phyloP scores from a whole-genome alignment of 768 basidiomycete genomes.

The Serendipita indica region DNA sequence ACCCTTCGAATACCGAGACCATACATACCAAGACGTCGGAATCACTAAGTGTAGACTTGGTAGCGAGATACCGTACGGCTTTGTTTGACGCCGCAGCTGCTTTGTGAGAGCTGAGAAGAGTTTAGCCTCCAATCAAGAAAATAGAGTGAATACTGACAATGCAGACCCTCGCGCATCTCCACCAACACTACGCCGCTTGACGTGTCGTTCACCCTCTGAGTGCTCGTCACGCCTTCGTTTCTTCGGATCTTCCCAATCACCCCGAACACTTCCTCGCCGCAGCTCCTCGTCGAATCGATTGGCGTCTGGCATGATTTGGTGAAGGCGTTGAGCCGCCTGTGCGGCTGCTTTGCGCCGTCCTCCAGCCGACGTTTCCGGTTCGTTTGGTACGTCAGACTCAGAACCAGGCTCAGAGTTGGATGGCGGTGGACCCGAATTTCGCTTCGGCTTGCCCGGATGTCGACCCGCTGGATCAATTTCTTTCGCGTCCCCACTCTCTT shows the following conservation, averaged over 20 bases:
- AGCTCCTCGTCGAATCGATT: conserved; percentile 53
- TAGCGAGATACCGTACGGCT: background rate
- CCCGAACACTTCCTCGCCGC: conserved; percentile 26
- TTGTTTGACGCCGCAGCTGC: too few relatives aligned
- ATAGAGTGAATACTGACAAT: too few relatives aligned
- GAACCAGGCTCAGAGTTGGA: background rate
- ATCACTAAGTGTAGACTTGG: too few relatives aligned
- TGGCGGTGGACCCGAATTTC: background rate
- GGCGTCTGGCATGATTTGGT: conserved; percentile 64
- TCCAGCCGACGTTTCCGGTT: background rate
- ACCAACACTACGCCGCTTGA: background rate
- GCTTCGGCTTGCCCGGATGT: background rate
- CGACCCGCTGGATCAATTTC: background rate
- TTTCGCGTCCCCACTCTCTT: background rate
- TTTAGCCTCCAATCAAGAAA: too few relatives aligned
- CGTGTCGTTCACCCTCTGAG: background rate
- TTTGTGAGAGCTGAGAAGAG: too few relatives aligned
- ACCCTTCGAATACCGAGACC: too few relatives aligned
- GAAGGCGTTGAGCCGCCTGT: conserved; percentile 32
- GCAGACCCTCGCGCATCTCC: too few relatives aligned
- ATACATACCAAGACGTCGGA: too few relatives aligned
- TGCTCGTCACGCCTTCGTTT: conserved; percentile 8
- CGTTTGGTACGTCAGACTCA: background rate
- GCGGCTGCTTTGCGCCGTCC: conserved; percentile 36
- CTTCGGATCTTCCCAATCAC: conserved; percentile 17